These are phyloP conservation scores for Colletotrichum sp. DNA, from an alignment of 2,329 filamentous ascomycete species.

Conservation along the genomic window DNA sequence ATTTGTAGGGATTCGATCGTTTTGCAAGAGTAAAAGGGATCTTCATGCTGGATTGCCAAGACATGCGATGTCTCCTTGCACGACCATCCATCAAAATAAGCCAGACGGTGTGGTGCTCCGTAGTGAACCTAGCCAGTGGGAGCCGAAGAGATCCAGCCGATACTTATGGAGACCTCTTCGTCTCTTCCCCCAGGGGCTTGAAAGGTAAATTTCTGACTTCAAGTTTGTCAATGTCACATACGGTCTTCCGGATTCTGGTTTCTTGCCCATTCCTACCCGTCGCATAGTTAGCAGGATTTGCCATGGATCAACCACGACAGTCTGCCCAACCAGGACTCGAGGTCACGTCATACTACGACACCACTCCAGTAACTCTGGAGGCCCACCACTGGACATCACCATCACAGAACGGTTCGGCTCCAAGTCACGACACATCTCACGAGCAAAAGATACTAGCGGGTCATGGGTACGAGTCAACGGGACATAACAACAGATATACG, in stretches of 20 bases:
- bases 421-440: neutral
- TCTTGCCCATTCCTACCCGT: neutral
- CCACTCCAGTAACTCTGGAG: neutral
- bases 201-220: neutral
- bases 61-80: neutral
- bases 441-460: neutral
- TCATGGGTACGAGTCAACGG: neutral
- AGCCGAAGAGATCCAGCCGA: neutral
- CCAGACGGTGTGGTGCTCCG: neutral
- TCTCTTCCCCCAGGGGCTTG: neutral
- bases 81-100: neutral
- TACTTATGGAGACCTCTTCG: neutral
- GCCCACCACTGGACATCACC: neutral
- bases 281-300: neutral
- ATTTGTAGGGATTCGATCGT: neutral
- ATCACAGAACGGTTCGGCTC: neutral
- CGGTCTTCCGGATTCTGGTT: neutral
- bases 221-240: neutral
- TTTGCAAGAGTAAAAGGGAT: neutral
- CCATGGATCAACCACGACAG: neutral
- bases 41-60: neutral
- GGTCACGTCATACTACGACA: neutral
- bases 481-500: neutral
- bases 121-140: neutral
- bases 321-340: neutral